Conservation (phyloP, 768 basidiomycete genomes). For the Termitomyces sp. region DNA sequence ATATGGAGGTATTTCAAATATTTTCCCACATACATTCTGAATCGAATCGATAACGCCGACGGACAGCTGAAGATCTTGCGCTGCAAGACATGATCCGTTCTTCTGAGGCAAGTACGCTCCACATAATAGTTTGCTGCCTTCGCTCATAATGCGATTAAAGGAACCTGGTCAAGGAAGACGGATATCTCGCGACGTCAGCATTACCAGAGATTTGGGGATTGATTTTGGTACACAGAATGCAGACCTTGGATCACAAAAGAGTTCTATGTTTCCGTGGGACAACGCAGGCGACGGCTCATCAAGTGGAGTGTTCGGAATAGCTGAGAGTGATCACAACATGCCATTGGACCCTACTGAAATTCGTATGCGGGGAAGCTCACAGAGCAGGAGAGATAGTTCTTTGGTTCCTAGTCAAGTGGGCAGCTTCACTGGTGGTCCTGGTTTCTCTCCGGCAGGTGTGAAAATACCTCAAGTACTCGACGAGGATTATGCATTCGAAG, state of each 20-base stretch:
- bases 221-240: constrained; percentile 32
- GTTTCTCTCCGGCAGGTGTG: constrained; percentile 49
- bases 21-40: not conserved
- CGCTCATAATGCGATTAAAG: constrained; percentile 25
- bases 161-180: constrained; percentile 84
- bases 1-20: not conserved
- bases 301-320: constrained; percentile 33
- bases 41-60: not conserved
- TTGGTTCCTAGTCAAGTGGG: constrained; percentile 42
- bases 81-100: constrained; percentile 28
- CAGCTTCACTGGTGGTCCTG: constrained; percentile 32
- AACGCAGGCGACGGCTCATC: constrained; percentile 66
- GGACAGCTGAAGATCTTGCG: not conserved
- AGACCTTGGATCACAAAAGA: constrained; percentile 53
- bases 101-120: constrained; percentile 45
- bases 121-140: not conserved
- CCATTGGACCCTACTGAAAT: constrained; percentile 49
- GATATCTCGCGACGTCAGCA: constrained; percentile 51
- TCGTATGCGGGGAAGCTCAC: constrained; percentile 46
- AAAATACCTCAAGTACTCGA: constrained; percentile 38
- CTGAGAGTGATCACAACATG: constrained; percentile 35
- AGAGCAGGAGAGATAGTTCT: constrained; percentile 54
- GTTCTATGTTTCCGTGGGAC: constrained; percentile 80
- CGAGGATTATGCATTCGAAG: constrained; percentile 65
- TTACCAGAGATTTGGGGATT: constrained; percentile 44